Evolutionary conservation across 2,329 filamentous ascomycete genomes (phyloP), one percentile per base, ranked within the genome.

Genomic region (Aspergillus japonicus): DNA sequence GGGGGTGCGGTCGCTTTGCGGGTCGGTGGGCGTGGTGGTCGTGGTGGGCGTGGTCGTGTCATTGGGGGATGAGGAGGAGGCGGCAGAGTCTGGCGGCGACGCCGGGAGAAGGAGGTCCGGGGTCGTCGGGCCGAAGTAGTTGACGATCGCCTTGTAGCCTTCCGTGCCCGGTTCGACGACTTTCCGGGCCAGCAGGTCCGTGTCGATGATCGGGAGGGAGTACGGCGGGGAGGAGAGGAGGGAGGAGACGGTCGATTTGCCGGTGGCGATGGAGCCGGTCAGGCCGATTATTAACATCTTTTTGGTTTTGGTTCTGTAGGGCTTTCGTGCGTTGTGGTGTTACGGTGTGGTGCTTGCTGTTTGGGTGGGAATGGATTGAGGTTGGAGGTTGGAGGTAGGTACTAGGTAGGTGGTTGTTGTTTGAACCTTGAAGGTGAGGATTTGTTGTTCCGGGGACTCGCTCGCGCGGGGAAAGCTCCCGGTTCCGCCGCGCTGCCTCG

Each of bases 241-340:
- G 44, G 84, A 82, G 29, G 95, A 96, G 57, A 97, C 92, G 66
- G 94, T 99, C 50, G 94, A 96, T 85, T 99, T 99, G 75, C 95
- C 95, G 5, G 95, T 99, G 62, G 95, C 95, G 73, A 99, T 98
- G 62, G 93, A 96, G 74, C 95, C 95, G 8, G 95, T 99, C 26
- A 99, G 87, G 59, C 95, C 95, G 69, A 99, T 92, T 71, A 99
- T 87, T 52, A 98, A 86, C 95, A 98, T 98, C 60, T 60, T 65
- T 65, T 29, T 29, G 56, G 26, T 29, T 39, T 23, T 14, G 5
- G 16, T 10, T 10, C 50, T 47, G 23, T 35, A 19, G 21, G 19
- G 12, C 3, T 21, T 4, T 33, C 26, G 39, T 29, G 12, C 21
- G 42, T 42, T 35, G n/a, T 33, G 16, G 16, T 29, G 16, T 26